Conservation (phyloP, 1,284 basidiomycete genomes). For the Erythrobasidium hasegawianum region DNA sequence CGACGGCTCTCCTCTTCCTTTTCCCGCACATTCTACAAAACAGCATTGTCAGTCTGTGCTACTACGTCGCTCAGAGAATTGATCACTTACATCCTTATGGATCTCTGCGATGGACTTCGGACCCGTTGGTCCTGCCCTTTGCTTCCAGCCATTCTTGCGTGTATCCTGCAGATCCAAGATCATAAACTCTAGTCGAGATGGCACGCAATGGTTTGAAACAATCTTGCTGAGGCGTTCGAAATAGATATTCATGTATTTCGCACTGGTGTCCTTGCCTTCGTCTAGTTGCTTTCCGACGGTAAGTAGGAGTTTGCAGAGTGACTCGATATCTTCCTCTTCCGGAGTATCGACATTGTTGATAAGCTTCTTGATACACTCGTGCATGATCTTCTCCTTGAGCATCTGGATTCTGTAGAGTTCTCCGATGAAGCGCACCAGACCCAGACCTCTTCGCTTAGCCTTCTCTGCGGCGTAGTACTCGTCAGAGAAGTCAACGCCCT, state of each 20-base stretch:
- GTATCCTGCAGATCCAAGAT: constrained; percentile 89
- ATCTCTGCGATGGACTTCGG: constrained; percentile 85
- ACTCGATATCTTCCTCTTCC: constrained; percentile 97
- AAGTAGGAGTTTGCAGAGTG: constrained; percentile 82
- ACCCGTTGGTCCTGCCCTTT: constrained; percentile 68
- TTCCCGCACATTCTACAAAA: constrained; percentile 62
- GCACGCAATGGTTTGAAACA: constrained; percentile 67
- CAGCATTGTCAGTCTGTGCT: constrained; percentile 35
- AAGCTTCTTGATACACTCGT: constrained; percentile 91
- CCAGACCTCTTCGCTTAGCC: constrained; percentile 93
- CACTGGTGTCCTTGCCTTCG: constrained; percentile 59
- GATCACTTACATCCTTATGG: constrained; percentile 68
- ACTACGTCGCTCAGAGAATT: background rate
- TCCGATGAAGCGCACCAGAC: constrained; percentile 95
- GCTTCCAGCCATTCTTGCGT: constrained; percentile 74
- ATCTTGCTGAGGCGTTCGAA: constrained; percentile 84
- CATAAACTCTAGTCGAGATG: constrained; percentile 91
- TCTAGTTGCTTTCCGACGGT: constrained; percentile 85
- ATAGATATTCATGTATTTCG: constrained; percentile 84
- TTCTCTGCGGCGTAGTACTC: constrained; percentile 97
- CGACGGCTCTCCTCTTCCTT: constrained; percentile 64
- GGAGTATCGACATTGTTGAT: constrained; percentile 87
- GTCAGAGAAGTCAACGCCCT: constrained; percentile 64
- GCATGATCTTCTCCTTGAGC: constrained; percentile 92
- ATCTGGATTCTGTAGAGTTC: constrained; percentile 96